Percentiles rank a stretch among this genome's conserved stretches.
Conservation (phyloP, 2,329 filamentous ascomycete genomes). For the Periconia sp. region DNA sequence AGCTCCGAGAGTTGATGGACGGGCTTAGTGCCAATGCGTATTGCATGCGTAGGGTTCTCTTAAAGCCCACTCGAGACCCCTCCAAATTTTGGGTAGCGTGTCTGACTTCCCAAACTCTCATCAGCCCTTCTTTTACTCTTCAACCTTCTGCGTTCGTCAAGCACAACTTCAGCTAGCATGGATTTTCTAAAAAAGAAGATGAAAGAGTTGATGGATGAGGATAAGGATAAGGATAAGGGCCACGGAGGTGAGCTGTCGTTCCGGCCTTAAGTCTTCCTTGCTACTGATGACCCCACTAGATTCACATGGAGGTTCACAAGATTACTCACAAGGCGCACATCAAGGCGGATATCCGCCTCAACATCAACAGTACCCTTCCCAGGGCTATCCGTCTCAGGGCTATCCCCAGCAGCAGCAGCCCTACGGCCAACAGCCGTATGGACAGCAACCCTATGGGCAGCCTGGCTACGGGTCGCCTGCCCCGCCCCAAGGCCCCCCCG, state of each 20-base stretch:
- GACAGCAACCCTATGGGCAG: conserved; percentile 33
- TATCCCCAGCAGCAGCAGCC: conserved; percentile 27
- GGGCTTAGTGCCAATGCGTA: conserved; percentile 11
- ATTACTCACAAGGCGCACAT: conserved; percentile 14
- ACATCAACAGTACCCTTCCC: conserved; percentile 12
- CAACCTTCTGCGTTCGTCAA: conserved; percentile 1
- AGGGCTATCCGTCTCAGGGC: conserved; percentile 19
- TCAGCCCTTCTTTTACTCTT: conserved; percentile 2
- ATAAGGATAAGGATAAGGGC: conserved; percentile 44
- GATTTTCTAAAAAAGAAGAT: conserved; percentile 56
- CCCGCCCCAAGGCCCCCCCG: conserved; percentile 19
- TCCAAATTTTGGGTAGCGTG: conserved; percentile 1
- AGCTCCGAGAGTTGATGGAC: conserved; percentile 3
- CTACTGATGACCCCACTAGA: too few species aligned
- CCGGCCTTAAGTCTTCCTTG: conserved; percentile 21
- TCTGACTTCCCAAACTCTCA: conserved; percentile 14
- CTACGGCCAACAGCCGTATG: conserved; percentile 28
- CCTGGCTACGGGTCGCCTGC: conserved; percentile 17
- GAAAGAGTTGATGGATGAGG: conserved; percentile 51
- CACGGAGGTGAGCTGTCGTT: too few species aligned
- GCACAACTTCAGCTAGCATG: conserved; percentile 37
- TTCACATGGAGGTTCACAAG: too few species aligned
- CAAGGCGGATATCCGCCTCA: conserved; percentile 14
- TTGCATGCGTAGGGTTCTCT: conserved; percentile 18
- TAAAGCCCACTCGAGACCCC: conserved; percentile 23